phyloP scores from a whole-genome alignment of 257 asterid species.

The Verbena officinalis region DNA sequence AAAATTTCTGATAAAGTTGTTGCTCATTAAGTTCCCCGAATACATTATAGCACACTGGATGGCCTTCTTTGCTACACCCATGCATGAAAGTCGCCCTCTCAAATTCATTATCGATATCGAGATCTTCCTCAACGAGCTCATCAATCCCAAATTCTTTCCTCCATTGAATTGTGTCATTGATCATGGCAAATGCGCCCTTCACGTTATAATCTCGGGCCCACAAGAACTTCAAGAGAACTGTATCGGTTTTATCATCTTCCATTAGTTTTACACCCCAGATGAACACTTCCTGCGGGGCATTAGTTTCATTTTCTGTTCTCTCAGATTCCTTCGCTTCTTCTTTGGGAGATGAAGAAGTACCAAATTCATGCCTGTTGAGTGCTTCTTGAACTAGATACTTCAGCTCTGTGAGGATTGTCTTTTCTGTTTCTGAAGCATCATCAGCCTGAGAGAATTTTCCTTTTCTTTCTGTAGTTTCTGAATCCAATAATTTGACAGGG shows the following conservation, averaged over 20 bases:
- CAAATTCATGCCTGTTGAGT: slow-evolving; percentile 15
- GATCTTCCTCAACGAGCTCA: slow-evolving; percentile 6
- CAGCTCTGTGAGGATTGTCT: neutral
- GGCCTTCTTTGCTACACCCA: slow-evolving; percentile 37
- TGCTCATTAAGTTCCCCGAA: slow-evolving; percentile 40
- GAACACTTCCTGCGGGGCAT: too few species aligned
- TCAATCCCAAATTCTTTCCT: slow-evolving; percentile 37
- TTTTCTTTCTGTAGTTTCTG: too few species aligned
- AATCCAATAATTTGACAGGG: too few species aligned
- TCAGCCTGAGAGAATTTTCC: neutral
- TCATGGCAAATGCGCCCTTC: slow-evolving; percentile 36
- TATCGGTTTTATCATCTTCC: slow-evolving; percentile 38
- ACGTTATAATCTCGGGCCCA: slow-evolving; percentile 40
- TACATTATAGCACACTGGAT: slow-evolving; percentile 44
- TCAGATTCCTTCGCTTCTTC: neutral
- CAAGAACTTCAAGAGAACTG: slow-evolving; percentile 36
- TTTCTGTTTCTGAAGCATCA: neutral
- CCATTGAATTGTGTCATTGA: slow-evolving; percentile 36
- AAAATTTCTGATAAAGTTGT: slow-evolving; percentile 26
- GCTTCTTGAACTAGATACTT: slow-evolving; percentile 6
- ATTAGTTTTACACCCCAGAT: slow-evolving; percentile 43
- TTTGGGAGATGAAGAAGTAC: neutral
- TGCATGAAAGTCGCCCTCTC: slow-evolving; percentile 39
- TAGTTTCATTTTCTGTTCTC: neutral
- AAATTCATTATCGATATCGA: slow-evolving; percentile 17